Evolutionary conservation across 805 yeast species (phyloP), one percentile per base, ranked within the genome.

Genomic region (Starmerella cellae): DNA sequence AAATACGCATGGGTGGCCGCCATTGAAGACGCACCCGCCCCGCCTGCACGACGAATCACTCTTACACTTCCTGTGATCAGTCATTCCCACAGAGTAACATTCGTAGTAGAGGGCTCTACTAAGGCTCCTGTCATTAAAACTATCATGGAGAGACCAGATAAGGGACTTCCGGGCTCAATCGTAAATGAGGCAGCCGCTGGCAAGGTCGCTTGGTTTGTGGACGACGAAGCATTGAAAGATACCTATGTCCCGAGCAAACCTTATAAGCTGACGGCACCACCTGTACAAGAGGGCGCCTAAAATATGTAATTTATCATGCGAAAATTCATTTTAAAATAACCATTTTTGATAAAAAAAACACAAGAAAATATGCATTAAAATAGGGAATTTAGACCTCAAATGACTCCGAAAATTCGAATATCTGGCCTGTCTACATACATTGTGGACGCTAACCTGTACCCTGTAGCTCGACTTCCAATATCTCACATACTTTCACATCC

Each of bases 101-200:
- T 88, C 60, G 96, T 88, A 31, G 96, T 91, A 4, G 95, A 88
- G 65, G 98, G 98, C 52, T 75, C 87, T 35, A 83, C 94, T 20
- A 88, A 88, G 63, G 95, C 95, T 2, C 94, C 94, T 3, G 78
- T 88, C 41, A 73, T 88, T 58, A 78, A 83, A 58, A 82, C 79
- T 11, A 87, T 88, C 44, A 81, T 88, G 84, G 97, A 88, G 65
- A 74, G 95, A 58, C 96, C 96, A 2, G 97, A 91, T 59, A 85
- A 85, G 66, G 95, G 95, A 1, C 70, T 88, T 46, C 98, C 98
- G 29, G 81, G 91, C 47, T 77, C 91, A 46, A 79, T 88, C 45
- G 95, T 88, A 42, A 87, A 87, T 58, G 96, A 85, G 62, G 82
- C 82, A 24, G 94, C 95, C n/a, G 95, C 94, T 1, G 96, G 96